Evolutionary conservation across 164 flowering plant genomes (phyloP), one percentile per base, ranked within the genome.

Genomic region (Chimonanthus salicifolius): DNA sequence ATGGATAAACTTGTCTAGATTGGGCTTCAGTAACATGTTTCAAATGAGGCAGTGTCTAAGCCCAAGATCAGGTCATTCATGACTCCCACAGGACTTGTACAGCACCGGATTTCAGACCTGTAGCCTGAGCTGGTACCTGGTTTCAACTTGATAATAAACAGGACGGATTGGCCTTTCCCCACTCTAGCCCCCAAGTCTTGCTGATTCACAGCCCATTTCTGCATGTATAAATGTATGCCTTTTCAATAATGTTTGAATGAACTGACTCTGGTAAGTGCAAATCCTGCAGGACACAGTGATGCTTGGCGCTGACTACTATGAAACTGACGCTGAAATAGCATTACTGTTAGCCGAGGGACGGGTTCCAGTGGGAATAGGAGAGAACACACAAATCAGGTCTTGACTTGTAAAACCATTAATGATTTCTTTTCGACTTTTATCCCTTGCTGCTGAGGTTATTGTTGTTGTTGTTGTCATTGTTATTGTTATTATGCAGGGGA

Each of bases 301-400:
- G 99, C 94, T 95, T 64, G 98, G 99, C 6, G 99, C 97, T 63
- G 97, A 92, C 81, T 89, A 74, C 77, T 92, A 93, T 73, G 95
- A 93, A 84, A 93, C 97, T 11, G 92, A 87, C 7, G 82, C 75
- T 18, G 98, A 95, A 83, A 68, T 79, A 45, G 84, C 90, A 74
- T 79, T 89, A 58, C 77, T 87, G 70, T 70, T 88, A 44, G 90
- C 99, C 7, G 94, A 93, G 72, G 99, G 97, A 77, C 84, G 80
- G 80, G 98, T 92, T 75, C 99, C 99, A 1, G 74, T 87, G 72
- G 98, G 98, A 66, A 89, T 93, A 49, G 99, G 99, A 77, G 93
- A 93, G 76, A 93, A 90, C 74, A 84, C 97, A 75, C 87, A 79
- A 82, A 90, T 92, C 85, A 88, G 84, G 99, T 91, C 80, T 43